These are phyloP conservation scores for Paramyrothecium sp. DNA, from an alignment of 2,329 filamentous ascomycete genomes.

Conservation along the genomic window DNA sequence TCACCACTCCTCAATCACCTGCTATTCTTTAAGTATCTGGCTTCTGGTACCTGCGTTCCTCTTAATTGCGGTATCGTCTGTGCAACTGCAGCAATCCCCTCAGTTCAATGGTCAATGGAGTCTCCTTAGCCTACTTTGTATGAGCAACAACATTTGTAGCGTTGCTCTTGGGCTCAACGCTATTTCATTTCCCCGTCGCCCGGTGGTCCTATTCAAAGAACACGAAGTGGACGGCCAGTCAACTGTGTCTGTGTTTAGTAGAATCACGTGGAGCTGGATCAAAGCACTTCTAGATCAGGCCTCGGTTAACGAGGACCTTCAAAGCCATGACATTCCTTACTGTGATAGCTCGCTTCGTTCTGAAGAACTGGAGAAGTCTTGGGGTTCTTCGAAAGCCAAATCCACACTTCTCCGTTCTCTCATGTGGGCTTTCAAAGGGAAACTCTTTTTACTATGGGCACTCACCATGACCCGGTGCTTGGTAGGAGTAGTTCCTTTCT, in stretches of 20 bases:
- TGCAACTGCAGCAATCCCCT: neutral
- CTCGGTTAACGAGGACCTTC: slow-evolving; percentile 56
- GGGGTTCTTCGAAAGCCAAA: slow-evolving; percentile 42
- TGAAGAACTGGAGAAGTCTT: slow-evolving; percentile 48
- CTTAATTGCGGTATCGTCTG: neutral
- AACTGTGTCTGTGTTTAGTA: slow-evolving; percentile 58
- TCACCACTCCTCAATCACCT: neutral
- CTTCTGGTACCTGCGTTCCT: neutral
- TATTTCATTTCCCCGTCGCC: neutral
- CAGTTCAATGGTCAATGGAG: neutral
- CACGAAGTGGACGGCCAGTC: neutral
- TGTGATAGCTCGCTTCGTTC: slow-evolving; percentile 55
- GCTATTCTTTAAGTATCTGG: neutral
- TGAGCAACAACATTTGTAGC: neutral
- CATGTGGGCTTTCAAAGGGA: slow-evolving; percentile 52
- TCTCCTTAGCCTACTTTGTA: neutral
- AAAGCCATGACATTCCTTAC: slow-evolving; percentile 60
- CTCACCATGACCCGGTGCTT: slow-evolving; percentile 54
- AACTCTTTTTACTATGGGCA: slow-evolving; percentile 57
- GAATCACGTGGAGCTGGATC: slow-evolving; percentile 68
- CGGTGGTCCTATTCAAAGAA: neutral
- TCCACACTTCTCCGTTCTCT: slow-evolving; percentile 60
- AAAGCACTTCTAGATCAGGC: slow-evolving; percentile 52
- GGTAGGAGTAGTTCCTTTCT: slow-evolving; percentile 69
- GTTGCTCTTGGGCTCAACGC: neutral